Evolutionary conservation across 2,329 filamentous ascomycete genomes (phyloP).

Genomic region (Zymoseptoria passerinii): DNA sequence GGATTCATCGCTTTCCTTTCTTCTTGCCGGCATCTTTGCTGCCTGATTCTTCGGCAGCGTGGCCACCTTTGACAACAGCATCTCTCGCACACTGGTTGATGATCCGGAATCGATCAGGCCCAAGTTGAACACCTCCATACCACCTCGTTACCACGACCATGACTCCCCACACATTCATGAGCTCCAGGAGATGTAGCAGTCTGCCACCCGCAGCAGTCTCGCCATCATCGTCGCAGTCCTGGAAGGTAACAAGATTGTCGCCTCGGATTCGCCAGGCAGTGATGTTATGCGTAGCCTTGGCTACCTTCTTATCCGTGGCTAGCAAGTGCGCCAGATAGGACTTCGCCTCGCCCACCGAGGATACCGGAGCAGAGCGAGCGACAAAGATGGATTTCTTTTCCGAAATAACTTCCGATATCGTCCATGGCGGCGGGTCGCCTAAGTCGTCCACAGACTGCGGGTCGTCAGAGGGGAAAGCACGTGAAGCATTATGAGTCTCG

Average conservation of each 20-base stretch:
- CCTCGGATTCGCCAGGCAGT: constrained; percentile 80
- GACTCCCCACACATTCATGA: constrained; percentile 89
- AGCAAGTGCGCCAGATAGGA: constrained; percentile 66
- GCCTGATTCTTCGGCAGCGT: constrained; percentile 45
- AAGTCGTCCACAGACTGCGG: constrained; percentile 30
- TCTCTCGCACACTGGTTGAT: constrained; percentile 85
- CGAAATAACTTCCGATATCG: constrained; percentile 60
- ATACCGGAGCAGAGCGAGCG: constrained; percentile 63
- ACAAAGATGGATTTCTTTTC: constrained; percentile 87
- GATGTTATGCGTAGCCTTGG: constrained; percentile 90
- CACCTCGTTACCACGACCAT: constrained; percentile 90
- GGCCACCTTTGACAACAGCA: constrained; percentile 68
- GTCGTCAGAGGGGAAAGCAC: constrained; percentile 24
- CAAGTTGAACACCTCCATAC: constrained; percentile 88
- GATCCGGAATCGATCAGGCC: constrained; percentile 79
- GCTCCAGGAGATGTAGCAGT: constrained; percentile 80
- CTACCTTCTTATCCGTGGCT: constrained; percentile 71
- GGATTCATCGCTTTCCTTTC: constrained; percentile 18
- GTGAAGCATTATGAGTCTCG: constrained; percentile 1
- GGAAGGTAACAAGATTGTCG: constrained; percentile 46
- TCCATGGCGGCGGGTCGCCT: constrained; percentile 53
- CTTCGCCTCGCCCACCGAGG: constrained; percentile 62
- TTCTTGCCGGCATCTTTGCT: constrained; percentile 12
- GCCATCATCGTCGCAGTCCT: constrained; percentile 94
- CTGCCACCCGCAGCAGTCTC: constrained; percentile 85